phyloP scores from a whole-genome alignment of 2,329 filamentous ascomycete species.

The Cladosporium sp. region DNA sequence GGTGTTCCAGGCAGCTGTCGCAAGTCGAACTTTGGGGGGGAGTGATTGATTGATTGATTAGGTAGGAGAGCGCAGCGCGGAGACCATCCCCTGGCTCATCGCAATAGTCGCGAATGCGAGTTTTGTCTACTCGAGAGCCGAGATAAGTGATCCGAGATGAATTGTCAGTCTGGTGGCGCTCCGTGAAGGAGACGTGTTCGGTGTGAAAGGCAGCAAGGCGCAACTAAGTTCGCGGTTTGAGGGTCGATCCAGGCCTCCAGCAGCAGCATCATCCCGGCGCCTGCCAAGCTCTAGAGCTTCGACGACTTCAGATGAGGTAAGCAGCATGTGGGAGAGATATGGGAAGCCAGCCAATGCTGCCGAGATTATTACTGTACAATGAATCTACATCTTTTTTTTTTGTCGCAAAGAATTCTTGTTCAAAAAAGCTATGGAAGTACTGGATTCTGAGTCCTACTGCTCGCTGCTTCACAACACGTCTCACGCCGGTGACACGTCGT shows the following conservation, averaged over 20 bases:
- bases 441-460: background rate
- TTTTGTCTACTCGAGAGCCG: background rate
- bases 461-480: background rate
- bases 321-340: background rate
- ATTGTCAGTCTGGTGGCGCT: background rate
- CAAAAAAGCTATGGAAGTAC: background rate
- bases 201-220: constrained; percentile 13
- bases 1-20: constrained; percentile 11
- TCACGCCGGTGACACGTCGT: background rate
- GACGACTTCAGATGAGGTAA: constrained; percentile 12
- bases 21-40: background rate
- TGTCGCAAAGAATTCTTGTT: background rate
- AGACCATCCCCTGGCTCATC: constrained; percentile 18
- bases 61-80: constrained; percentile 17
- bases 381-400: background rate
- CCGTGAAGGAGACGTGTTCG: constrained; percentile 10
- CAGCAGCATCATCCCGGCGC: background rate
- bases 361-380: background rate
- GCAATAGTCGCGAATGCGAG: constrained; percentile 14
- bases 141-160: background rate
- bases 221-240: constrained; percentile 12
- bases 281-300: constrained; percentile 12
- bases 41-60: constrained; percentile 6
- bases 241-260: background rate
- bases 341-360: background rate